A percentile compares a stretch with the other conserved stretches of the same genome.
Conservation (phyloP, 2,329 filamentous ascomycete genomes). For the Xylariomycetidae sp. region DNA sequence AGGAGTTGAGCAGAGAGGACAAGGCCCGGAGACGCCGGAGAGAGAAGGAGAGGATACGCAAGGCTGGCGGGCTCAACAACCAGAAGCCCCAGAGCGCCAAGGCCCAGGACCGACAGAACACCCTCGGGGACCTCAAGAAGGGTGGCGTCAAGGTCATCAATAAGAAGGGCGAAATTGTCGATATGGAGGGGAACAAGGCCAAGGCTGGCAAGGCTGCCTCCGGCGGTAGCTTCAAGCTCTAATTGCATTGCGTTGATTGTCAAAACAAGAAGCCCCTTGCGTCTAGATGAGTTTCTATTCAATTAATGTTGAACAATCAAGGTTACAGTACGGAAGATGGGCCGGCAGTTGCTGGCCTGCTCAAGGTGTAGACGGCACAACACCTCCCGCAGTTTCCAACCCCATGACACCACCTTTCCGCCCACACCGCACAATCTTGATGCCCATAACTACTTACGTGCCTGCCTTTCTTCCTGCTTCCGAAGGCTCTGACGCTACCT, state of each 20-base stretch:
- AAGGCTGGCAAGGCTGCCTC: conserved; percentile 44
- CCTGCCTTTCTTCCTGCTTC: too few species aligned
- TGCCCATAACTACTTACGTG: too few species aligned
- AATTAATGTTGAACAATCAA: too few species aligned
- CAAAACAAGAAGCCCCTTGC: not conserved
- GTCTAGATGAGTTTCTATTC: conserved; percentile 1
- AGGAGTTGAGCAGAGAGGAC: conserved; percentile 86
- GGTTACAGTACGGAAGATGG: too few species aligned
- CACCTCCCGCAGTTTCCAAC: too few species aligned
- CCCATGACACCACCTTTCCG: too few species aligned
- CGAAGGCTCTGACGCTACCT: too few species aligned
- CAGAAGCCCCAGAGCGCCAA: conserved; percentile 51
- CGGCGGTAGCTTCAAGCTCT: conserved; percentile 59
- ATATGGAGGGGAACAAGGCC: conserved; percentile 76
- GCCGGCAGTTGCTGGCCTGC: too few species aligned
- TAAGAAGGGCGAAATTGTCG: conserved; percentile 77
- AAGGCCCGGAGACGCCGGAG: conserved; percentile 69
- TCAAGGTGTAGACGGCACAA: too few species aligned
- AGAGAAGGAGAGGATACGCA: conserved; percentile 79
- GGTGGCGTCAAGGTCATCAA: conserved; percentile 90
- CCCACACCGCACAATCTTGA: too few species aligned
- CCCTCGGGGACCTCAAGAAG: conserved; percentile 43
- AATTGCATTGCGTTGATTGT: conserved; percentile 2
- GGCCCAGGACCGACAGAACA: conserved; percentile 46
- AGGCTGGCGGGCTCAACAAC: conserved; percentile 48